These are phyloP conservation scores for Hirschfeldia incana DNA, from an alignment of 345 rosid genomes.

Conservation along the genomic window DNA sequence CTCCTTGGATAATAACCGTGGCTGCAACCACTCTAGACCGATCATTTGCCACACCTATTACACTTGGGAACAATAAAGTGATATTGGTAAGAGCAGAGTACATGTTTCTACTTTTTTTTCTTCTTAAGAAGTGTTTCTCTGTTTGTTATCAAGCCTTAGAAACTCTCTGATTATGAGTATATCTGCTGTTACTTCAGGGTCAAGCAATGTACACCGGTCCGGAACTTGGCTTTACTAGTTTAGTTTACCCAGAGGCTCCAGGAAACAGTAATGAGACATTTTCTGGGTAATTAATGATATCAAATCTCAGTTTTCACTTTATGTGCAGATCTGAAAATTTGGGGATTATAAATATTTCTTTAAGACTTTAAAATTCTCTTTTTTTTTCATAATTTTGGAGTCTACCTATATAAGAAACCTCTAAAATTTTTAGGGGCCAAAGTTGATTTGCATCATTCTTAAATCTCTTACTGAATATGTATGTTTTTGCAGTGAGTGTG, in stretches of 20 bases:
- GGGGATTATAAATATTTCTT: too few relatives aligned
- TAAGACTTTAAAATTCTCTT: too few relatives aligned
- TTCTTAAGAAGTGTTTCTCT: background rate
- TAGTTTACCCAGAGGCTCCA: conserved; percentile 43
- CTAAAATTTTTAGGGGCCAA: too few relatives aligned
- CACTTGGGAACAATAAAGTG: conserved; percentile 42
- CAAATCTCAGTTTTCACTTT: background rate
- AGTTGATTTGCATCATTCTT: background rate
- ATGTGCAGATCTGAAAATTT: too few relatives aligned
- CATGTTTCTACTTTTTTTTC: background rate
- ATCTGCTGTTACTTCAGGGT: conserved; percentile 29
- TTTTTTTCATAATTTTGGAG: too few relatives aligned
- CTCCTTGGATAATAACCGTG: conserved; percentile 59
- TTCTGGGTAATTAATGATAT: conserved; percentile 12
- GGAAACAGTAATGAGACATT: conserved; percentile 25
- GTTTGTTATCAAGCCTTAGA: background rate
- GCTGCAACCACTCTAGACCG: conserved; percentile 61
- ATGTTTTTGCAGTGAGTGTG: conserved; percentile 23
- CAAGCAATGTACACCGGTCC: conserved; percentile 39
- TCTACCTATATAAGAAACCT: too few relatives aligned
- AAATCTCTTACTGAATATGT: background rate
- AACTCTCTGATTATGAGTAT: background rate
- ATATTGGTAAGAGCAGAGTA: conserved; percentile 32
- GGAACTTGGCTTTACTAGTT: conserved; percentile 32
- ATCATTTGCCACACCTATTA: conserved; percentile 41